Base-by-base conservation (phyloP, 129 eudicot genomes). In the Saposhnikovia divaricata region DNA sequence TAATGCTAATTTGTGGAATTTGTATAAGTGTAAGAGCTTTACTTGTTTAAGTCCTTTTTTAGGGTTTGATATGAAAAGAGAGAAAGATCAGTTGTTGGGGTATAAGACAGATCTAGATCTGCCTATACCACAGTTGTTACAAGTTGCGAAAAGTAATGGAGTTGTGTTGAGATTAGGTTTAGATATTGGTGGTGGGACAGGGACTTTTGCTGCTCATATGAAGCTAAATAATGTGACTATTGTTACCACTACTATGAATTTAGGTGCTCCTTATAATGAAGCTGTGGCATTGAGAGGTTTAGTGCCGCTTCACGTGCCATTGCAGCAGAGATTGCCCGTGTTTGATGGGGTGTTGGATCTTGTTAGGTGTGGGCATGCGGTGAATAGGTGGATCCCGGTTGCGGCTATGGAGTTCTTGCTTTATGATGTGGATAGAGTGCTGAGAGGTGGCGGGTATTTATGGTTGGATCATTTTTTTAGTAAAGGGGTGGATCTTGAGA, bases 291-390 rank as follows among this genome's bases (percentile, higher is more conserved):
- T 86, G 71, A 86, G 98, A 85, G 98, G 98, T 19, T 76, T 94
- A 78, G 81, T 94, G 72, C 89, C 98, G 2, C 84, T 94, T 16
- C 98, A 94, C 74, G 88, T 83, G 80, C 98, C 98, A 2, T 79
- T 94, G 87, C 98, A 94, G 90, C 98, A 94, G 88, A 51, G 98
- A 75, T 74, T 94, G 72, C 98, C 97, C 34, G 89, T 94, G 51
- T 94, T 94, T 37, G 97, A 94, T 76, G 98, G 98, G 76, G 93
- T 88, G 40, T 69, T 94, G 90, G 98, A 94, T 87, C 92, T 94
- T 57, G 97, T 94, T 51, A 76, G 98, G 77, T 91, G 93, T 76
- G 98, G 98, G 77, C 93, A 55, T 51, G 98, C 96, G 12, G 96
- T 94, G 11, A 94, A 94, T 76, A 46, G 98, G 86, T 94, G 98